phyloP scores from a whole-genome alignment of 2,329 filamentous ascomycete genomes.

The Neonectria hederae region DNA sequence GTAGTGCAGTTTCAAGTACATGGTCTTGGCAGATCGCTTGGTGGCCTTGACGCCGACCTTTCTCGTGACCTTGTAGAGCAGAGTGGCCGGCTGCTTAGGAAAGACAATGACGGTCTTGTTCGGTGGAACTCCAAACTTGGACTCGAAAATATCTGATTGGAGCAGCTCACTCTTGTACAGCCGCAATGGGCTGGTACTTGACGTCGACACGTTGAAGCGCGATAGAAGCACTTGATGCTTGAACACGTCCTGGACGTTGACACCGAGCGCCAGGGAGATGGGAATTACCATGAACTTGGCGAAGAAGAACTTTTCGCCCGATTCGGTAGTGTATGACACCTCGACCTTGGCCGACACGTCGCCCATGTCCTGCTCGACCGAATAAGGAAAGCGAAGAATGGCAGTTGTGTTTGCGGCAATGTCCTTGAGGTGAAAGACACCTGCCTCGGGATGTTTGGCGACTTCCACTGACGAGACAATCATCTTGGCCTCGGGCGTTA shows the following conservation, averaged over 20 bases:
- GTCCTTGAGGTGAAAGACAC: conserved; percentile 60
- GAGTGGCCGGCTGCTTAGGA: conserved; percentile 80
- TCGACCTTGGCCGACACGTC: conserved; percentile 81
- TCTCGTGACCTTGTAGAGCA: conserved; percentile 80
- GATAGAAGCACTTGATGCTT: conserved; percentile 85
- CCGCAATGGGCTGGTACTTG: conserved; percentile 77
- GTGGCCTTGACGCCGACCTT: conserved; percentile 54
- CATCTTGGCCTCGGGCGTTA: conserved; percentile 68
- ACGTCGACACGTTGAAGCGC: conserved; percentile 88
- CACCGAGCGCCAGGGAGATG: conserved; percentile 83
- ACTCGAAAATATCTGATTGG: conserved; percentile 74
- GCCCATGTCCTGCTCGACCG: conserved; percentile 78
- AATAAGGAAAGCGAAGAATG: conserved; percentile 80
- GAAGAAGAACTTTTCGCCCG: conserved; percentile 57
- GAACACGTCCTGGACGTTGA: conserved; percentile 97
- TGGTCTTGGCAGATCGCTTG: conserved; percentile 50
- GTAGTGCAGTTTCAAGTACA: conserved; percentile 79
- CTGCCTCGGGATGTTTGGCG: conserved; percentile 61
- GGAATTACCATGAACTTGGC: conserved; percentile 68
- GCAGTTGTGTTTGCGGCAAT: conserved; percentile 58
- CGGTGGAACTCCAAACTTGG: conserved; percentile 66
- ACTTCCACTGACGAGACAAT: conserved; percentile 54
- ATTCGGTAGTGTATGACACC: conserved; percentile 74
- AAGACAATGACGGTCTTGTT: conserved; percentile 72
- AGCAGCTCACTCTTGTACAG: conserved; percentile 76